Conservation (phyloP, 257 asterid species). For the Ocimum tenuiflorum region DNA sequence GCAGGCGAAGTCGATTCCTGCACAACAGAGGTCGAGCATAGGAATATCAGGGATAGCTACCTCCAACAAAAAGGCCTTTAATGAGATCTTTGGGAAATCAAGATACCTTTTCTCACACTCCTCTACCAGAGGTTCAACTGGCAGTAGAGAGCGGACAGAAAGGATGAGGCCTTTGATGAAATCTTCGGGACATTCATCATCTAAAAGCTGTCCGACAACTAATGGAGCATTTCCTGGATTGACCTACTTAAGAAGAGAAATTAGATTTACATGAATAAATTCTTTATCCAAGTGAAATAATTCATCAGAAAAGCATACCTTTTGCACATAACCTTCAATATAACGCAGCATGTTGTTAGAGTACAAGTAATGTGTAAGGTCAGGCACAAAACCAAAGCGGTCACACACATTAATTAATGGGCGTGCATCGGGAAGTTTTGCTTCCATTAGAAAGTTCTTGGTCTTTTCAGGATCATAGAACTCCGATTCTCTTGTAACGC, state of each 20-base stretch:
- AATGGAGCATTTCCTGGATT: slow-evolving; percentile 96
- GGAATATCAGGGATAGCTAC: slow-evolving; percentile 11
- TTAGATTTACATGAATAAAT: neutral
- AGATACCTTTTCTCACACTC: slow-evolving; percentile 90
- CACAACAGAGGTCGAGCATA: slow-evolving; percentile 11
- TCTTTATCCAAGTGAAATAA: neutral
- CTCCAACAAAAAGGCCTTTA: neutral
- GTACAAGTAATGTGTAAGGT: slow-evolving; percentile 86
- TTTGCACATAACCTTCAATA: slow-evolving; percentile 94
- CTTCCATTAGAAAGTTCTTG: slow-evolving; percentile 87
- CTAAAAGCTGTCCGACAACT: slow-evolving; percentile 92
- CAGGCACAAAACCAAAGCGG: slow-evolving; percentile 91
- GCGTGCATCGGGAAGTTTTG: slow-evolving; percentile 92
- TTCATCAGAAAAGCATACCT: slow-evolving; percentile 38
- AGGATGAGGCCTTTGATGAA: slow-evolving; percentile 89
- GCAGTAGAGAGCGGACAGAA: slow-evolving; percentile 90
- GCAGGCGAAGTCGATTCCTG: slow-evolving; percentile 92
- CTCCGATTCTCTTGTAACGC: slow-evolving; percentile 91
- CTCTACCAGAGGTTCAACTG: slow-evolving; percentile 90
- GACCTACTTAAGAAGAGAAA: slow-evolving; percentile 41
- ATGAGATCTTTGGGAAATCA: too few relatives aligned
- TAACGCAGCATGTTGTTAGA: slow-evolving; percentile 88
- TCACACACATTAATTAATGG: slow-evolving; percentile 91
- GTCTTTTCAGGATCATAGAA: slow-evolving; percentile 90
- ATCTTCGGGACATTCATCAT: slow-evolving; percentile 95